These are phyloP conservation scores for Tulasnella sp. DNA, from an alignment of 768 basidiomycete genomes.

Conservation along the genomic window DNA sequence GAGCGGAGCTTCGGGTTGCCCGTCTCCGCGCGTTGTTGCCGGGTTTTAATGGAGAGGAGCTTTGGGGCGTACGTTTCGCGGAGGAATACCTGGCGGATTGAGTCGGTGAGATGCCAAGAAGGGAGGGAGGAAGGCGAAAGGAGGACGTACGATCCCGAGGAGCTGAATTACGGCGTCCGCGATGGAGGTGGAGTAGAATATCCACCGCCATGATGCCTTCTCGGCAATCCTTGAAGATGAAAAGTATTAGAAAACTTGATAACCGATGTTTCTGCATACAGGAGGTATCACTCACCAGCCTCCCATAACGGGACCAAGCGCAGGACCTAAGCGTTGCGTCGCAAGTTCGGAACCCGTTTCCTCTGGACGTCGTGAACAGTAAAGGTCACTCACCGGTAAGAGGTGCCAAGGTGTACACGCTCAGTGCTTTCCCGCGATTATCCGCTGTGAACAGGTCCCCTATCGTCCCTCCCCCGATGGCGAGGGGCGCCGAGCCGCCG, in stretches of 20 bases:
- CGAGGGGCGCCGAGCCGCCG: slow-evolving; percentile 59
- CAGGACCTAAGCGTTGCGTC: not conserved
- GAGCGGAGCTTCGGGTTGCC: slow-evolving; percentile 16
- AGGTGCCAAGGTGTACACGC: slow-evolving; percentile 7
- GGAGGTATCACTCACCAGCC: not conserved
- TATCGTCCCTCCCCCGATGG: slow-evolving; percentile 49
- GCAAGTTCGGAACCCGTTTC: not conserved
- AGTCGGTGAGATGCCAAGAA: not conserved
- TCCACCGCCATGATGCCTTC: slow-evolving; percentile 60
- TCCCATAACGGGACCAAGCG: slow-evolving; percentile 7
- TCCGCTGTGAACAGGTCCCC: slow-evolving; percentile 21
- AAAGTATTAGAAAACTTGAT: not conserved
- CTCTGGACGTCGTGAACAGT: not conserved
- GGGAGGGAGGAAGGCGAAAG: not conserved
- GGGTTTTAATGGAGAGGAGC: slow-evolving; percentile 22
- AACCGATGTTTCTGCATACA: not conserved
- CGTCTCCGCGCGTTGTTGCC: slow-evolving; percentile 20
- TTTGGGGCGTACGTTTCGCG: slow-evolving; percentile 28
- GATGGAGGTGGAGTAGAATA: slow-evolving; percentile 60
- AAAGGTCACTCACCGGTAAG: not conserved
- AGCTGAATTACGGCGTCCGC: slow-evolving; percentile 43
- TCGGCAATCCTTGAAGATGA: slow-evolving; percentile 36
- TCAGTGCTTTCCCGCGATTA: slow-evolving; percentile 20
- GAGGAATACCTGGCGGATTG: slow-evolving; percentile 20
- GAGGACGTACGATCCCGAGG: slow-evolving; percentile 30